These are phyloP conservation scores for Talaromyces wortmannii DNA, from an alignment of 495 filamentous ascomycete species.

Conservation along the genomic window DNA sequence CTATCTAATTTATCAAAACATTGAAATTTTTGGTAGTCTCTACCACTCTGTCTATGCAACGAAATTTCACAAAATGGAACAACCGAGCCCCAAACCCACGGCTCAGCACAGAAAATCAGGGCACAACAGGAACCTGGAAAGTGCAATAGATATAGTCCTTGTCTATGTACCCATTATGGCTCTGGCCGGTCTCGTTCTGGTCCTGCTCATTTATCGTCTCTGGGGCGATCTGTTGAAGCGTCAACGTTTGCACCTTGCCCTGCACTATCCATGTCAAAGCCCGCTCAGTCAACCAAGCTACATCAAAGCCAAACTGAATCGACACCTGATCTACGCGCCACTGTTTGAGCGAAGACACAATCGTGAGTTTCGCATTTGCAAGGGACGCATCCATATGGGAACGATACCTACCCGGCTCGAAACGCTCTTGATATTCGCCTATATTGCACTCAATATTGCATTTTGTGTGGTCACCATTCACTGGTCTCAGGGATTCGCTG, in stretches of 20 bases:
- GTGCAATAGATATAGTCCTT: background rate
- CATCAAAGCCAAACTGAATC: constrained; percentile 22
- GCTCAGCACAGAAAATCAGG: background rate
- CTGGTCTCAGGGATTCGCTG: constrained; percentile 26
- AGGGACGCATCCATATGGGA: constrained; percentile 30
- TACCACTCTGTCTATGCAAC: too few species aligned
- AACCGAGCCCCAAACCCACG: background rate
- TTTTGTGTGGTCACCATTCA: constrained; percentile 33
- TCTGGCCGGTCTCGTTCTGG: background rate
- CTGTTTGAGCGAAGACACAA: constrained; percentile 29
- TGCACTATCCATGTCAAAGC: background rate
- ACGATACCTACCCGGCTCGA: constrained; percentile 31
- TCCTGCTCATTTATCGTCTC: background rate
- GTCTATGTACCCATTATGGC: constrained; percentile 3
- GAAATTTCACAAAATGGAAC: background rate
- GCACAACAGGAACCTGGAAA: background rate
- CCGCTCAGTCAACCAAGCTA: constrained; percentile 2
- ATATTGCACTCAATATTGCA: constrained; percentile 25
- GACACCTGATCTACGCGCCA: constrained; percentile 36
- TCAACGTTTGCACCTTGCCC: background rate
- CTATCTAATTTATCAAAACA: too few species aligned
- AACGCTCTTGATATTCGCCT: constrained; percentile 18
- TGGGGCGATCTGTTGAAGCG: background rate
- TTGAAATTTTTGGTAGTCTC: too few species aligned
- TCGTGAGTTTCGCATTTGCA: constrained; percentile 25